These are phyloP conservation scores for Batkoa obscura DNA, from an alignment of 371 early-diverging fungal genomes.

Conservation along the genomic window DNA sequence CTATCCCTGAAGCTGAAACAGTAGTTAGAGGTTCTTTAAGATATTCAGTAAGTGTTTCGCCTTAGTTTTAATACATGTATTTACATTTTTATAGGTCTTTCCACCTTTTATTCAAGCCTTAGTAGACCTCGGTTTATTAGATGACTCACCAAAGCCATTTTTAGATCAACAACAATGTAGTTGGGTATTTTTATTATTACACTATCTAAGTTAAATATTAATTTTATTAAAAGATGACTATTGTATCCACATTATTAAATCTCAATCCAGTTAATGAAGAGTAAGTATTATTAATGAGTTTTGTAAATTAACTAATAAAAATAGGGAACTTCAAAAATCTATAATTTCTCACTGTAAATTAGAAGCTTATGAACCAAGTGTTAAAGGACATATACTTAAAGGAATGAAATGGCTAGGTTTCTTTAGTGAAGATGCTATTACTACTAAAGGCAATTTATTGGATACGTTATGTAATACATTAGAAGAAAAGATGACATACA, in stretches of 20 bases:
- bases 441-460: slow-evolving; percentile 53
- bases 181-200: slow-evolving; percentile 33
- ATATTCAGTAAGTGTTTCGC: slow-evolving; percentile 34
- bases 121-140: slow-evolving; percentile 80
- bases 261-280: slow-evolving; percentile 5
- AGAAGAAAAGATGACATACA: slow-evolving; percentile 83
- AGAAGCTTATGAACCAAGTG: too few relatives aligned
- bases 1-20: slow-evolving; percentile 87
- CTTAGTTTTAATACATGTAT: not conserved
- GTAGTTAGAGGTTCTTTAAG: slow-evolving; percentile 89
- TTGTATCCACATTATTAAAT: slow-evolving; percentile 3
- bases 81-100: slow-evolving; percentile 35
- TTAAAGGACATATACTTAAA: too few relatives aligned
- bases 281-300: not conserved
- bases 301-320: not conserved
- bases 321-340: slow-evolving; percentile 8
- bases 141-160: slow-evolving; percentile 45
- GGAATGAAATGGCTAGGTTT: slow-evolving; percentile 36
- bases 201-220: not conserved
- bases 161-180: slow-evolving; percentile 39
- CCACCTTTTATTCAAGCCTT: slow-evolving; percentile 79
- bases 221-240: slow-evolving; percentile 4
- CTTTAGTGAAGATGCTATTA: slow-evolving; percentile 19
- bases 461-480: slow-evolving; percentile 92
- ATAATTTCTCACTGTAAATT: too few relatives aligned